Base-by-base conservation (phyloP, 1,284 basidiomycete species). In the Austroboletus rostrupii region DNA sequence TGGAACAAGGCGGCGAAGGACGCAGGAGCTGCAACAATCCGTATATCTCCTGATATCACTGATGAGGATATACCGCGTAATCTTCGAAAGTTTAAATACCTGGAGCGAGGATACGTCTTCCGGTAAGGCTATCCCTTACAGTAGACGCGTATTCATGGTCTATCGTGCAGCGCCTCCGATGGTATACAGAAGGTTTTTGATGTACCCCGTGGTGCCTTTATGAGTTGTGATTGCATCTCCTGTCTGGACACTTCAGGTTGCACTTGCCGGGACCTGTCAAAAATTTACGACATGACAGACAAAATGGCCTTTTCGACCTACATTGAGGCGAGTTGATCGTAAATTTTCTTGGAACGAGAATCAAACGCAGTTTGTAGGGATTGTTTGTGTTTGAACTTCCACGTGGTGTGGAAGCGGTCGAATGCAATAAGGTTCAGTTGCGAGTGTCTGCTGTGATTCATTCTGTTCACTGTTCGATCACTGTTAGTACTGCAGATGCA, bases 351-450 rank as follows among this genome's bases (percentile, higher is more conserved):
- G 5, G 9, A 16, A 21, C 47, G 38, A 35, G 4, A 26, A 11
- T 35, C 56, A 12, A 56, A 40, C 45, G 29, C 23, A n/a, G 26
- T 26, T 35, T 47, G 32, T 45, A 84, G 82, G 73, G 77, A 10
- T 59, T 76, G 3, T 82, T 78, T 60, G 65, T 67, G 7, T 78
- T 80, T 55, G 63, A 69, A 44, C 58, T 75, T 2, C 69, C 70
- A 8, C 65, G 62, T 12, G 75, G 76, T 2, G 59, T 66, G 3
- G 76, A 80, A 43, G 78, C 81, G 14, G 70, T 83, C 8, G 83
- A 85, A 59, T 85, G 83, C 50, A 85, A 83, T 53, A 67, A 72
- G 58, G 83, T 80, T 57, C 41, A 60, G 16, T 13, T 9, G 20
- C 14, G 26, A n/a, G 19, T 29, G 1, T 26, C 13, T 5, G 4